Conservation (phyloP, 2,329 filamentous ascomycete species). For the Zymoseptoria pseudotritici region DNA sequence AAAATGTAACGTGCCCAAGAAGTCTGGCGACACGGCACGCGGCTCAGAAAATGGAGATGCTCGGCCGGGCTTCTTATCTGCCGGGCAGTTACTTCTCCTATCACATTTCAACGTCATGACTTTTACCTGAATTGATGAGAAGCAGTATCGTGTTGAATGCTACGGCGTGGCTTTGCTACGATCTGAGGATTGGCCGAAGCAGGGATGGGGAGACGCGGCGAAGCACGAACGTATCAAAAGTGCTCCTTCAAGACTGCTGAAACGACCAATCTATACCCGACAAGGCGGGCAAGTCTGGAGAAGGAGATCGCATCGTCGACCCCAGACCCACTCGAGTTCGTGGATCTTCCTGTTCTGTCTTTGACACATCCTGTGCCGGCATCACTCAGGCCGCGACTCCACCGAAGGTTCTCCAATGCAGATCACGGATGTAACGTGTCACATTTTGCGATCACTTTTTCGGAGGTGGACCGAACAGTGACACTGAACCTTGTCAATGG, state of each 20-base stretch:
- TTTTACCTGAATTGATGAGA: neutral
- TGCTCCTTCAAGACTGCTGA: neutral
- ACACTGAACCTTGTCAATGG: slow-evolving; percentile 15
- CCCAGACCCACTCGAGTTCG: slow-evolving; percentile 7
- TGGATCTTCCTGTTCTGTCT: neutral
- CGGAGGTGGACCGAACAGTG: slow-evolving; percentile 16
- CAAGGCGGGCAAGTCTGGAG: slow-evolving; percentile 1
- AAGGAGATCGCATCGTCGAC: slow-evolving; percentile 5
- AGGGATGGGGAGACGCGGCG: neutral
- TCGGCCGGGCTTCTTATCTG: slow-evolving; percentile 12
- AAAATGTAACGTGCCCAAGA: slow-evolving; percentile 14
- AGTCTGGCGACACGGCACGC: slow-evolving; percentile 15
- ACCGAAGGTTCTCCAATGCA: slow-evolving; percentile 10
- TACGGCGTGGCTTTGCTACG: neutral
- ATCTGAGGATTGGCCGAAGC: neutral
- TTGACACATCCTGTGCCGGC: neutral
- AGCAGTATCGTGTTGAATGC: neutral
- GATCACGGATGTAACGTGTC: slow-evolving; percentile 21
- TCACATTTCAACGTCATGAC: slow-evolving; percentile 6
- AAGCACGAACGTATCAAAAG: neutral
- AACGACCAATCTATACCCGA: slow-evolving; percentile 4
- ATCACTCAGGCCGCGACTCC: slow-evolving; percentile 2
- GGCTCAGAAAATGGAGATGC: slow-evolving; percentile 19
- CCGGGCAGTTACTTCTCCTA: slow-evolving; percentile 1
- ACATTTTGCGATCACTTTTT: slow-evolving; percentile 9